Conservation (phyloP, 441 rosid genomes). For the Biscutella laevigata region DNA sequence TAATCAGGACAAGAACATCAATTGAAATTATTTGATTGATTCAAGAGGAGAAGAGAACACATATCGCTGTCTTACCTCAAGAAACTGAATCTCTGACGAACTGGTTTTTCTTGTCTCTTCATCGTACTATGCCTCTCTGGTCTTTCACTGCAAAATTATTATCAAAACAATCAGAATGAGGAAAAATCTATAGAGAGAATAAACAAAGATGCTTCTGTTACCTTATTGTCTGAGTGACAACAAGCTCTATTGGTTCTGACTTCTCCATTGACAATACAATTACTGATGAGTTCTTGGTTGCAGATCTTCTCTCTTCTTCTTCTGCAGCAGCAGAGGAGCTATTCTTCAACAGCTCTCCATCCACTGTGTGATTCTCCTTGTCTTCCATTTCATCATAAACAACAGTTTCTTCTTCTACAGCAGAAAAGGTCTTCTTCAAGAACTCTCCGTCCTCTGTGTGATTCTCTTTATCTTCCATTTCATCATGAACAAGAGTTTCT, state of each 20-base stretch:
- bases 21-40: neutral
- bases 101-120: slow-evolving; percentile 3
- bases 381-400: too few relatives aligned
- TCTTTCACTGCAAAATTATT: slow-evolving; percentile 13
- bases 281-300: slow-evolving; percentile 2
- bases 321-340: too few relatives aligned
- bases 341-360: too few relatives aligned
- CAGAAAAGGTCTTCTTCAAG: slow-evolving; percentile 3
- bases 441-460: slow-evolving; percentile 2
- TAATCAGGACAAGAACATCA: neutral
- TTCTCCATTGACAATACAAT: neutral
- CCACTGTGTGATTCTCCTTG: too few relatives aligned
- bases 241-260: slow-evolving; percentile 9
- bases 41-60: neutral
- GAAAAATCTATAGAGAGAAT: neutral
- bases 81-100: slow-evolving; percentile 16
- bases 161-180: neutral
- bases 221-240: slow-evolving; percentile 11
- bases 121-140: neutral
- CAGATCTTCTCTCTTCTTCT: slow-evolving; percentile 1
- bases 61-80: slow-evolving; percentile 13
- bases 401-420: too few relatives aligned
- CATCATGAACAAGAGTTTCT: neutral
- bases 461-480: neutral
- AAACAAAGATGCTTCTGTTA: slow-evolving; percentile 7